Conservation (phyloP, 1,139 yeast species). For the Sugiyamaella neomexicana region DNA sequence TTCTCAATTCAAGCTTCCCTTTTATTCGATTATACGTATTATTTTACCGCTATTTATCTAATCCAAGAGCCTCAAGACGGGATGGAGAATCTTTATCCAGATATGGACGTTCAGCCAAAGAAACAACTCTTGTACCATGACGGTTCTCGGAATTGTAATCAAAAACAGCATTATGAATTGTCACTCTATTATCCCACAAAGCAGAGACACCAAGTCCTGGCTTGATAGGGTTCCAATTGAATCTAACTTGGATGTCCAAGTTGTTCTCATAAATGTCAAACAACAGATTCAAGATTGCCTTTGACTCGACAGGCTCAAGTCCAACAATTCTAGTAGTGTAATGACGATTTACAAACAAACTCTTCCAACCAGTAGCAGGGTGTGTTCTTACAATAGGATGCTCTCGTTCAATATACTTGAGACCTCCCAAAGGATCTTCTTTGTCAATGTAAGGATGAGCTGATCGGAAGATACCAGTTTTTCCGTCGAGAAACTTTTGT, state of each 20-base stretch:
- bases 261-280: slow-evolving; percentile 34
- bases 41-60: background rate
- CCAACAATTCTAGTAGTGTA: slow-evolving; percentile 67
- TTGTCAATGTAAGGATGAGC: slow-evolving; percentile 45
- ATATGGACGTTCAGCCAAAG: slow-evolving; percentile 52
- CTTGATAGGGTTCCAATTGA: slow-evolving; percentile 50
- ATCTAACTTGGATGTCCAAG: slow-evolving; percentile 52
- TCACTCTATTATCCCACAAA: slow-evolving; percentile 71
- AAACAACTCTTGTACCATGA: slow-evolving; percentile 68
- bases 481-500: slow-evolving; percentile 54
- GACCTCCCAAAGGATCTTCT: slow-evolving; percentile 14
- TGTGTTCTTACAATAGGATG: slow-evolving; percentile 73
- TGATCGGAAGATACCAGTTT: slow-evolving; percentile 48
- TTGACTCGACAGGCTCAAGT: slow-evolving; percentile 63
- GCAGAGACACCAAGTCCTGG: slow-evolving; percentile 53
- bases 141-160: slow-evolving; percentile 42
- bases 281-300: slow-evolving; percentile 54
- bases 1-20: too few species aligned
- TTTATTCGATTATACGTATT: background rate
- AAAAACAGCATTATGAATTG: slow-evolving; percentile 56
- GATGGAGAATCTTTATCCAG: slow-evolving; percentile 25
- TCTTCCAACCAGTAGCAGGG: slow-evolving; percentile 65
- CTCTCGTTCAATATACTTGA: slow-evolving; percentile 25
- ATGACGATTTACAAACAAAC: slow-evolving; percentile 58
- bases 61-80: slow-evolving; percentile 10